A percentile compares a stretch with the other conserved stretches of the same genome.
These are phyloP conservation scores for Calendula officinalis DNA, from an alignment of 129 eudicot genomes.

Conservation along the genomic window DNA sequence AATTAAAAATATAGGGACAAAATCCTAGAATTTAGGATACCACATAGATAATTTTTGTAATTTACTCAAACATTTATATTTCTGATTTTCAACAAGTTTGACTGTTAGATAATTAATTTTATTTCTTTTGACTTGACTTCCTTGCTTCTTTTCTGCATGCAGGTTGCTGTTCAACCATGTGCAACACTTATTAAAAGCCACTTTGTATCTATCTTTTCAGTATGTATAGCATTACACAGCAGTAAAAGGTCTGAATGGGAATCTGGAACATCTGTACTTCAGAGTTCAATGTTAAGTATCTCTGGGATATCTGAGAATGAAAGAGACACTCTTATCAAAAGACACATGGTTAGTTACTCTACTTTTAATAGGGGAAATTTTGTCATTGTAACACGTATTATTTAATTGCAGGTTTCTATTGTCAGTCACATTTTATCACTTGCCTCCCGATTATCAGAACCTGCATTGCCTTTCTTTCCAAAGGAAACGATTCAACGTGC, in stretches of 20 bases:
- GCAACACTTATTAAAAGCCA: slow-evolving; percentile 64
- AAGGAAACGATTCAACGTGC: slow-evolving; percentile 60
- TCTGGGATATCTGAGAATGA: slow-evolving; percentile 78
- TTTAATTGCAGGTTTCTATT: slow-evolving; percentile 68
- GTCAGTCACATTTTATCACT: slow-evolving; percentile 74
- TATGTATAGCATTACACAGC: slow-evolving; percentile 84
- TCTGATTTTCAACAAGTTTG: background rate
- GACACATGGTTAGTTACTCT: slow-evolving; percentile 65
- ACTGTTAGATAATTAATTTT: background rate
- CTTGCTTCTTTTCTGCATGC: slow-evolving; percentile 35
- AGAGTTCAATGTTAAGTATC: slow-evolving; percentile 59
- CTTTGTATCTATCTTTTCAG: slow-evolving; percentile 89
- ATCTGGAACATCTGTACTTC: slow-evolving; percentile 63
- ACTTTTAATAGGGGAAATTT: background rate
- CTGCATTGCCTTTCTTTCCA: slow-evolving; percentile 75
- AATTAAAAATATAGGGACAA: too few relatives aligned
- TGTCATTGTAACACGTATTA: background rate
- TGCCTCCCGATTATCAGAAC: slow-evolving; percentile 65
- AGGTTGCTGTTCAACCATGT: slow-evolving; percentile 64
- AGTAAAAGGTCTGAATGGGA: slow-evolving; percentile 73
- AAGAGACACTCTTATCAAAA: slow-evolving; percentile 85
- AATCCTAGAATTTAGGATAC: too few relatives aligned
- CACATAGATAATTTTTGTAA: too few relatives aligned
- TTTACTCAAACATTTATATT: too few relatives aligned
- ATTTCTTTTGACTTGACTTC: slow-evolving; percentile 18